Evolutionary conservation across 2,329 filamentous ascomycete species (phyloP), one percentile per base, ranked within the genome.

Genomic region (Alternaria longipes): DNA sequence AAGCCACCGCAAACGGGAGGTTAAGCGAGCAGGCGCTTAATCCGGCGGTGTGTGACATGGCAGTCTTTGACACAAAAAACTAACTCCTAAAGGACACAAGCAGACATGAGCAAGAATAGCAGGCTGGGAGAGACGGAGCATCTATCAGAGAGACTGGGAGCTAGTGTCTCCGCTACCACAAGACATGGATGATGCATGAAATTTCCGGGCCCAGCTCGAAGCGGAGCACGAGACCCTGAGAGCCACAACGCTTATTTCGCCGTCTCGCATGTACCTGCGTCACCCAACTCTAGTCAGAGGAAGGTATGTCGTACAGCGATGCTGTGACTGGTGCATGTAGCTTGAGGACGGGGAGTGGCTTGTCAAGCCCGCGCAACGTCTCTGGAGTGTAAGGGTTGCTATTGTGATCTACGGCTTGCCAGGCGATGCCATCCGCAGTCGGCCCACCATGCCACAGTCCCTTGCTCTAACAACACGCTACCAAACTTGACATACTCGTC

Each of bases 121-220:
- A 34, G 32, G 18, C 22, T 51, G 44, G 36, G 9, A 40, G 28
- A 26, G 42, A 44, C 26, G 44, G 36, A 20, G 40, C 44, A 44
- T 34, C 52, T 36, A 32, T 24, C 46, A 41, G 42, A 51, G 46
- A 40, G 41, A 30, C 36, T 62, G 45, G 32, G 46, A 30, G 32
- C 56, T 58, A 56, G 60, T 45, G 55, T 47, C 52, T 60, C 55
- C 59, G 51, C 59, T 49, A 55, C 54, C 41, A 53, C 34, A 36
- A 45, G 52, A 60, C 59, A 65, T 63, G 54, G 63, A 55, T 61
- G 54, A 69, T 66, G 61, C 62, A 59, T 65, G 52, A 63, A 53
- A 28, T 59, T 59, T 59, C 62, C 60, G 64, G 59, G 47, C 67
- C 56, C 61, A 54, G 53, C 56, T 61, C 20, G 47, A 63, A 60